Evolutionary conservation across 495 filamentous ascomycete species (phyloP), one percentile per base, ranked within the genome.

Genomic region (Elaphomyces granulatus): DNA sequence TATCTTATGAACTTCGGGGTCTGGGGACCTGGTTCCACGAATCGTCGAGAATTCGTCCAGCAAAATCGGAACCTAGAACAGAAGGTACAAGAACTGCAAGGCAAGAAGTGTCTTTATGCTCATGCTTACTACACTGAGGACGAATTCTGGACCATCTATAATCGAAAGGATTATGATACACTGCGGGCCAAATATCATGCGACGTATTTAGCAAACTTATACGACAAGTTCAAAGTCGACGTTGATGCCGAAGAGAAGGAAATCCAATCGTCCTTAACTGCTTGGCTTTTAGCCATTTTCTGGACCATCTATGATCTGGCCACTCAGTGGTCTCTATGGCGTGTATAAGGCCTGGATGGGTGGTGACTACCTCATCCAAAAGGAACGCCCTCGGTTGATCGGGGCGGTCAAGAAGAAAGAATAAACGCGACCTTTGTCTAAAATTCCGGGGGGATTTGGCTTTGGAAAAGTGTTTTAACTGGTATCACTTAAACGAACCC

Each of bases 1-100:
- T 55, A 46, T 1, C 57, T 78, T 51, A 57, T 76, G 38, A 74
- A 75, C 43, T 60, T 76, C 34, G 70, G 72, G 8, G 52, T 76
- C 4, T 77, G 71, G 66, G 73, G 66, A 0, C 45, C 30, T 14
- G 60, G 59, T 0, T 65, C 70, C 15, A 36, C 49, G 2, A 42
- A 45, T 12, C 37, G 36, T 7, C 39, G 49, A 3, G 51, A 45
- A 0, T 78, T 74, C 38, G 45, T 83, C 4, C 42, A 45, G 0
- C 68, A 67, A 40, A 85, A 87, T 56, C 66, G 74, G 3, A 66
- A 66, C 12, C 55, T 88, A 7, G 83, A 88, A 54, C 45, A 52
- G 0, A 75, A 75, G 40, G 64, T 87, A 6, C 61, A 58, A 8
- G 71, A 72, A 40, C 63, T 87, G 2, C 72, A 76, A 10, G 83